Evolutionary conservation across 305 asterid species (phyloP).

Genomic region (Striga hermonthica): DNA sequence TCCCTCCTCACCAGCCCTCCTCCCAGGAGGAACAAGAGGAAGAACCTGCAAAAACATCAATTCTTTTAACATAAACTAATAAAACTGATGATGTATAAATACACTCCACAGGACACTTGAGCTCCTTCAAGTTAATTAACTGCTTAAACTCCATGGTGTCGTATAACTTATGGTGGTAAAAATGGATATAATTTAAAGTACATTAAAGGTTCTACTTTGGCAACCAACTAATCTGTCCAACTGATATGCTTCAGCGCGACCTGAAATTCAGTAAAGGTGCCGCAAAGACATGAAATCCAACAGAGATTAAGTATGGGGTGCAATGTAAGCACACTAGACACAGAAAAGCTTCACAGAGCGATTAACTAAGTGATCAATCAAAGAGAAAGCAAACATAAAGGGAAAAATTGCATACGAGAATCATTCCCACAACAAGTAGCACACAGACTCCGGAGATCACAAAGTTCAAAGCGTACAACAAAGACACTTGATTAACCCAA

Average conservation of each 20-base stretch:
- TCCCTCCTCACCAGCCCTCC: conserved; percentile 81
- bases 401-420: neutral
- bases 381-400: neutral
- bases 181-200: neutral
- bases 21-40: conserved; percentile 98
- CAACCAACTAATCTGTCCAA: conserved; percentile 2
- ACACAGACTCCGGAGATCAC: neutral
- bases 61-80: neutral
- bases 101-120: conserved; percentile 2
- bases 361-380: conserved; percentile 6
- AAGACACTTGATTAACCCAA: conserved; percentile 3
- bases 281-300: neutral
- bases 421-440: neutral
- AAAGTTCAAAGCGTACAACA: neutral
- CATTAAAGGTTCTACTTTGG: neutral
- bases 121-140: neutral
- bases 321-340: neutral
- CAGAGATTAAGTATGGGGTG: neutral
- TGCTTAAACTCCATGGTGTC: neutral
- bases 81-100: conserved; percentile 1
- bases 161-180: neutral
- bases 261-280: neutral
- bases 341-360: neutral
- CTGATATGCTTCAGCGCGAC: neutral
- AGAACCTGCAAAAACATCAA: conserved; percentile 65